Evolutionary conservation across 1,284 basidiomycete genomes (phyloP).

Genomic region (Gymnopus androsaceus): DNA sequence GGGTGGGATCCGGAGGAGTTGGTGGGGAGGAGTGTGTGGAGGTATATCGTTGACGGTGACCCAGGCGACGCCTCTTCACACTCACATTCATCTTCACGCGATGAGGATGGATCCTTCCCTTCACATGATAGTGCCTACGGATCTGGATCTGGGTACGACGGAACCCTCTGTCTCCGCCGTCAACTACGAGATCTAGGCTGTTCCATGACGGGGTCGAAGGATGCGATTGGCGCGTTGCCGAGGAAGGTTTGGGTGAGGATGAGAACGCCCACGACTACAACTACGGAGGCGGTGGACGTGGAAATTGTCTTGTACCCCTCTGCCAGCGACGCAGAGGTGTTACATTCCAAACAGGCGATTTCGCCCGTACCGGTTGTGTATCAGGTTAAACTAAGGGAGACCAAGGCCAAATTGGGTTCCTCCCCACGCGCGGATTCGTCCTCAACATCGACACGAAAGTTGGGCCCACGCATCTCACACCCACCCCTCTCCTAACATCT

Average conservation of each 20-base stretch:
- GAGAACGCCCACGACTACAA: conserved; percentile 31
- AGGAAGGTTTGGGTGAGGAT: conserved; percentile 33
- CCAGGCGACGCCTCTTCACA: too few relatives aligned
- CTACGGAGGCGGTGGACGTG: conserved; percentile 33
- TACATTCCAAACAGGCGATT: conserved; percentile 25
- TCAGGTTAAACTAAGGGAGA: conserved; percentile 33
- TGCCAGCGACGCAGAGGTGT: conserved; percentile 32
- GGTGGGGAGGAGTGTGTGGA: conserved; percentile 63
- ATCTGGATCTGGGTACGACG: too few relatives aligned
- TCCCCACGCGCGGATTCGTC: conserved; percentile 16
- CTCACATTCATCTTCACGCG: too few relatives aligned
- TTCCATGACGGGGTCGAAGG: conserved; percentile 20
- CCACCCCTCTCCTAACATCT: conserved; percentile 64
- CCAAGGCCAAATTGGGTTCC: conserved; percentile 14
- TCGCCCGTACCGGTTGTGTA: conserved; percentile 38
- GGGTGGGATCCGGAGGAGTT: conserved; percentile 73
- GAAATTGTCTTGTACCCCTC: conserved; percentile 42
- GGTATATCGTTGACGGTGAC: conserved; percentile 43
- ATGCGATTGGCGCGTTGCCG: conserved; percentile 22
- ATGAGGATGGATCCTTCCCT: too few relatives aligned
- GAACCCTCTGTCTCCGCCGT: too few relatives aligned
- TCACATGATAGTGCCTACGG: too few relatives aligned
- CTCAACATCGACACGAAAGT: conserved; percentile 11
- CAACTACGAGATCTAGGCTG: conserved; percentile 23
- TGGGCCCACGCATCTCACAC: too few relatives aligned